A percentile compares a stretch with the other conserved stretches of the same genome.
phyloP scores from a whole-genome alignment of 169 alveolate species.

The Cryptosporidium sp. region DNA sequence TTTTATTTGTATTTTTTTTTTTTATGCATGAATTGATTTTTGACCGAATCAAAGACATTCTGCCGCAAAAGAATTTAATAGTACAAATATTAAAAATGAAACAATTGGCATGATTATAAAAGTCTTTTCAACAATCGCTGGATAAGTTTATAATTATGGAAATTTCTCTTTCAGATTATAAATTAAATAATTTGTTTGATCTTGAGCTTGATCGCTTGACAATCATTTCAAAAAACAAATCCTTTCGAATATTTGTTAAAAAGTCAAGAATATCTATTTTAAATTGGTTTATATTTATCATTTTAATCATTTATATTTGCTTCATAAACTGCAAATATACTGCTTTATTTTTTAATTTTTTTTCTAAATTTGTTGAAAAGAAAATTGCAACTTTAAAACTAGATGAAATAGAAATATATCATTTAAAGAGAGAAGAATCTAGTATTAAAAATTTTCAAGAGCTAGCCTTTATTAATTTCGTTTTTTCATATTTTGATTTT shows the following conservation, averaged over 20 bases:
- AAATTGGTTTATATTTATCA: constrained; percentile 23
- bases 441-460: not conserved
- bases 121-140: not conserved
- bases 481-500: not conserved
- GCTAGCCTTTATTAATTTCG: not conserved
- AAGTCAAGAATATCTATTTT: not conserved
- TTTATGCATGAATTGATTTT: not conserved
- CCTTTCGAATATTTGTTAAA: not conserved
- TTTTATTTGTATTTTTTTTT: not conserved
- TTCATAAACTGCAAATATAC: not conserved
- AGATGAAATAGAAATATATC: not conserved
- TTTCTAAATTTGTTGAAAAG: not conserved
- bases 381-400: constrained; percentile 3
- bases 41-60: not conserved
- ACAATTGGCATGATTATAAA: too few relatives aligned
- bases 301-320: not conserved
- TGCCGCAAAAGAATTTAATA: not conserved
- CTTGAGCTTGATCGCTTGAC: constrained; percentile 3
- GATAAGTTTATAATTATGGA: not conserved
- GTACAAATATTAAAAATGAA: not conserved
- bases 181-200: constrained; percentile 6
- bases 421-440: not conserved
- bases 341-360: constrained; percentile 2
- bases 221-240: not conserved
- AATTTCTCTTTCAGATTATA: constrained; percentile 17